Conservation (phyloP, 495 filamentous ascomycete species). For the Penicillium maclennaniae region DNA sequence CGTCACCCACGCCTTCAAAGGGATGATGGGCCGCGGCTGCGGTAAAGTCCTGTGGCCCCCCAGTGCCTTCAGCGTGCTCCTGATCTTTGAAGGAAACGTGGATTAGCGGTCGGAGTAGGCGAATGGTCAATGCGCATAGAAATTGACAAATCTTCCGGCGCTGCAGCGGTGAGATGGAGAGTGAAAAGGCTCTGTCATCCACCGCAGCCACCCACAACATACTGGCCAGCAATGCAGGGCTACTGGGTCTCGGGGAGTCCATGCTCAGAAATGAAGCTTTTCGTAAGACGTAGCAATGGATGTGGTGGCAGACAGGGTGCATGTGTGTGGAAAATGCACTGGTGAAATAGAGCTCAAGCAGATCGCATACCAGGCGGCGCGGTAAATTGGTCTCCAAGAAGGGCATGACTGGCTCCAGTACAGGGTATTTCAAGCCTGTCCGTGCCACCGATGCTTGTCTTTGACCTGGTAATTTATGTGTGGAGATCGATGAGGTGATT, state of each 20-base stretch:
- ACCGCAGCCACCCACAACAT: conserved; percentile 96
- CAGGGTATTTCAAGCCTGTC: conserved; percentile 68
- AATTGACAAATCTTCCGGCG: conserved; percentile 87
- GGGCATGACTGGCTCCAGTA: conserved; percentile 76
- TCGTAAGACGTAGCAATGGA: conserved; percentile 86
- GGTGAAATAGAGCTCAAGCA: conserved; percentile 83
- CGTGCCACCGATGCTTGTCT: conserved; percentile 12
- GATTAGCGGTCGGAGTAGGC: conserved; percentile 79
- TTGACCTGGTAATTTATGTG: conserved; percentile 9
- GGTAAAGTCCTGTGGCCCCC: conserved; percentile 28
- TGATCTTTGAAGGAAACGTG: conserved; percentile 54
- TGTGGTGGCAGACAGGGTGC: conserved; percentile 87
- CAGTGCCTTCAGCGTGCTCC: conserved; percentile 26
- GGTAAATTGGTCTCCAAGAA: conserved; percentile 72
- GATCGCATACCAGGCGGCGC: conserved; percentile 72
- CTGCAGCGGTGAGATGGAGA: conserved; percentile 81
- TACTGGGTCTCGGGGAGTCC: conserved; percentile 74
- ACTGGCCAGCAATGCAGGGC: conserved; percentile 82
- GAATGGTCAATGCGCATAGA: conserved; percentile 81
- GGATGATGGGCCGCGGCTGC: conserved; percentile 36
- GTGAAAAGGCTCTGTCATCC: conserved; percentile 82
- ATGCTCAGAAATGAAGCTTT: conserved; percentile 83
- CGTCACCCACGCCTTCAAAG: conserved; percentile 66
- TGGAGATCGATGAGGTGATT: conserved; percentile 7
- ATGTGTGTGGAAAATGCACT: conserved; percentile 80